Evolutionary conservation across 1,284 basidiomycete species (phyloP).

Genomic region (Cutaneotrichosporon sp.): DNA sequence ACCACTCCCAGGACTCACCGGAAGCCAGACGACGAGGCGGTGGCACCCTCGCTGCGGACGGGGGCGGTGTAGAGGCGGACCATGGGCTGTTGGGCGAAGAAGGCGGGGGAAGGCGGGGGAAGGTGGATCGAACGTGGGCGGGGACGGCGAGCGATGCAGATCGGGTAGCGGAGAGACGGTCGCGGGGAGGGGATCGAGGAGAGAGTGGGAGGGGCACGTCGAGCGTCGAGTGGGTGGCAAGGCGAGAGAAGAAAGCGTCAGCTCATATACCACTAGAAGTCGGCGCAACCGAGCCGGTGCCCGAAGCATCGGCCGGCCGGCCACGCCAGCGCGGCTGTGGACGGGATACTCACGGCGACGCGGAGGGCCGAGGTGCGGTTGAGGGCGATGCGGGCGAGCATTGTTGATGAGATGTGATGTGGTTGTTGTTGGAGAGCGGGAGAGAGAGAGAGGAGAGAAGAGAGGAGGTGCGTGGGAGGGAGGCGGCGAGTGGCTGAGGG

Average conservation of each 20-base stretch:
- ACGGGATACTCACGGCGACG: constrained; percentile 25
- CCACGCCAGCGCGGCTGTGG: not conserved
- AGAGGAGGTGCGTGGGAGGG: constrained; percentile 3
- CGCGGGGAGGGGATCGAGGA: too few species aligned
- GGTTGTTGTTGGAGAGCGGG: not conserved
- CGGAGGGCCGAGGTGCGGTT: constrained; percentile 27
- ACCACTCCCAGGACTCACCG: constrained; percentile 37
- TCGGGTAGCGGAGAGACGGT: too few species aligned
- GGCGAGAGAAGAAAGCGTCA: too few species aligned
- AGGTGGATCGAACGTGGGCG: not conserved
- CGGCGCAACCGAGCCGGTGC: too few species aligned
- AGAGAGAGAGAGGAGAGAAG: not conserved
- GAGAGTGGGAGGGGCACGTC: too few species aligned
- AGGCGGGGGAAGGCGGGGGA: not conserved
- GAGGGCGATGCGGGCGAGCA: constrained; percentile 23
- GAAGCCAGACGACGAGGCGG: constrained; percentile 47
- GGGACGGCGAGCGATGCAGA: too few species aligned
- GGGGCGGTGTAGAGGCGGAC: constrained; percentile 44
- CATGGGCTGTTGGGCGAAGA: constrained; percentile 30
- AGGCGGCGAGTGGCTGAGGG: not conserved
- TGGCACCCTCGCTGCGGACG: constrained; percentile 41
- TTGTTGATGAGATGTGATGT: constrained; percentile 13
- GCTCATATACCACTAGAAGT: too few species aligned
- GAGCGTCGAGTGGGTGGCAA: not conserved
- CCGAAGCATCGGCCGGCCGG: too few species aligned